A percentile compares a stretch with the other conserved stretches of the same genome.
Evolutionary conservation across 169 alveolate species (phyloP).

Genomic region (Babesia ovis): DNA sequence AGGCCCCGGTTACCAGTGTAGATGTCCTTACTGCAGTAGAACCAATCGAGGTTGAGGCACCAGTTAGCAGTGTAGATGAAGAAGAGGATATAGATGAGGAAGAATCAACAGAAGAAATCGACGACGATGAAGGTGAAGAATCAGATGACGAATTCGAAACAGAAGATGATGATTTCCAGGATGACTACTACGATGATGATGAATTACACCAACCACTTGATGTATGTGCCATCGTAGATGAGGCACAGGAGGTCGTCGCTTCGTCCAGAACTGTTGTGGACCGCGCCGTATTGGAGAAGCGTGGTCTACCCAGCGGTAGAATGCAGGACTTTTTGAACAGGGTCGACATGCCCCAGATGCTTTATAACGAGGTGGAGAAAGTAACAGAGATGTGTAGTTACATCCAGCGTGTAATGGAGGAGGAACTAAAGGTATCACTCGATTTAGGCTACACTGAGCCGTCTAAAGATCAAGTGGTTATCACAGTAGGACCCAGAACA

Average conservation of each 20-base stretch:
- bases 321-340: slow-evolving; percentile 32
- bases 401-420: slow-evolving; percentile 42
- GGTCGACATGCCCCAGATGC: slow-evolving; percentile 13
- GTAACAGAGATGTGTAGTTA: slow-evolving; percentile 16
- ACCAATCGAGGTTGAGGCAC: background rate
- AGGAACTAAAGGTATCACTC: background rate
- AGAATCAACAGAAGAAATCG: background rate
- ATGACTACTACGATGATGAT: background rate
- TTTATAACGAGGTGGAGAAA: background rate
- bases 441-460: slow-evolving; percentile 1
- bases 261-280: slow-evolving; percentile 1
- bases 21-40: background rate
- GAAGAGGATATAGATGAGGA: background rate
- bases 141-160: background rate
- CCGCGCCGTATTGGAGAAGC: slow-evolving; percentile 20
- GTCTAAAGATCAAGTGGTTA: slow-evolving; percentile 17
- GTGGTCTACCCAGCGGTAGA: slow-evolving; percentile 29
- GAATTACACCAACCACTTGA: background rate
- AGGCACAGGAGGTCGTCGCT: slow-evolving; percentile 27
- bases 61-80: background rate
- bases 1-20: background rate
- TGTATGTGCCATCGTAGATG: slow-evolving; percentile 27
- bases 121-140: slow-evolving; percentile 21
- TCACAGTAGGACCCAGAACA: slow-evolving; percentile 31
- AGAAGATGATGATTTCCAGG: background rate